phyloP scores from a whole-genome alignment of 2,329 filamentous ascomycete species.

The Cercospora sojina region DNA sequence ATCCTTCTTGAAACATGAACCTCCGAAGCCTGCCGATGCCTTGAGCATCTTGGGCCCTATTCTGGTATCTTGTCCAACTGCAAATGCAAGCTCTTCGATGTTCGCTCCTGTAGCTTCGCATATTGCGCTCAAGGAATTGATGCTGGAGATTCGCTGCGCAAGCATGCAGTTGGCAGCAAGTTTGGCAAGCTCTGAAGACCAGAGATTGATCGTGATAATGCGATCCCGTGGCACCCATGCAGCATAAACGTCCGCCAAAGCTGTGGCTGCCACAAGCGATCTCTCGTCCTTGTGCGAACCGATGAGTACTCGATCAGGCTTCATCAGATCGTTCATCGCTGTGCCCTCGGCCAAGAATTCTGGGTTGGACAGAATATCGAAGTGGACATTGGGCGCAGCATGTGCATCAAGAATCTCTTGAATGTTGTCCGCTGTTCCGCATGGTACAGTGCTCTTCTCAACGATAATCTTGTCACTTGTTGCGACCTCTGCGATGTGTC shows the following conservation, averaged over 20 bases:
- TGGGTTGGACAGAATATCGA: slow-evolving; percentile 77
- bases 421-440: slow-evolving; percentile 69
- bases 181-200: slow-evolving; percentile 77
- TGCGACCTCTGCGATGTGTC: slow-evolving; percentile 65
- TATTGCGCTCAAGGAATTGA: slow-evolving; percentile 77
- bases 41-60: slow-evolving; percentile 73
- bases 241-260: slow-evolving; percentile 65
- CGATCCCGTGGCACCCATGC: slow-evolving; percentile 66
- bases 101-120: slow-evolving; percentile 75
- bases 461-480: slow-evolving; percentile 70
- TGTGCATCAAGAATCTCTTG: slow-evolving; percentile 59
- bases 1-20: slow-evolving; percentile 80
- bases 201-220: slow-evolving; percentile 71
- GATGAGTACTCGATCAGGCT: slow-evolving; percentile 73
- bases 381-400: slow-evolving; percentile 62
- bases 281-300: slow-evolving; percentile 63
- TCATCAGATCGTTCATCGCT: slow-evolving; percentile 67
- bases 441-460: slow-evolving; percentile 79
- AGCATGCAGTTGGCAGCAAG: slow-evolving; percentile 78
- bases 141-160: slow-evolving; percentile 75
- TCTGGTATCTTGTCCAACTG: slow-evolving; percentile 65
- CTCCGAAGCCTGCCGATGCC: slow-evolving; percentile 74
- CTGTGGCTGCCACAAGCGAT: slow-evolving; percentile 62
- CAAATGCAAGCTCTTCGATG: slow-evolving; percentile 67
- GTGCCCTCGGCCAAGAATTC: slow-evolving; percentile 79